Evolutionary conservation across 2,329 filamentous ascomycete genomes (phyloP), one percentile per base, ranked within the genome.

Genomic region (Hypoxylon sp.): DNA sequence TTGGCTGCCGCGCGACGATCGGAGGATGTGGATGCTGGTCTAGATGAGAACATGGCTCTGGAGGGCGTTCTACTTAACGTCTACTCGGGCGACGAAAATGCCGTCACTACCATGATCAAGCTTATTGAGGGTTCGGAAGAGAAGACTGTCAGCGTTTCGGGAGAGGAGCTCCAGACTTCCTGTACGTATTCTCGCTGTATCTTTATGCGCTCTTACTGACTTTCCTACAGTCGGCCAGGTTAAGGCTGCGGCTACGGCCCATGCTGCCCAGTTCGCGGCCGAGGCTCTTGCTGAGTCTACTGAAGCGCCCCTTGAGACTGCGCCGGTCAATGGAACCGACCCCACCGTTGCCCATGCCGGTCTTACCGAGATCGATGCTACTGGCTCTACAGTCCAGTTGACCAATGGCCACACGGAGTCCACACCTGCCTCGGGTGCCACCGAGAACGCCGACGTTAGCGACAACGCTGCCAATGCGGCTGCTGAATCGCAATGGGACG

Each of bases 61-160:
- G 90, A 95, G 73, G 89, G 89, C 42, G 85, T 90, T 23, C 78
- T 95, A 50, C 78, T 91, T 35, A 81, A 87, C 53, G 87, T 94
- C 21, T 94, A 95, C 72, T 83, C 84, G 34, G 90, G 90, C 35
- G 89, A 93, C 64, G 82, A 89, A 58, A 79, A 76, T 61, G 90
- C 89, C 40, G 89, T 94, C 16, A 75, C 82, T 44, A 83, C 88
- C 48, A 91, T 91, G 74, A 73, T 90, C 66, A 91, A 89, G 76
- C 78, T 95, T 50, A 88, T 91, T 46, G 79, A 90, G 51, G 89
- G 88, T 23, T 79, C 83, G 17, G 78, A 85, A 9, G 89, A 93
- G 59, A 77, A 77, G 51, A 84, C 89, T 2, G 73, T 76, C 58
- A 87, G 82, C 60, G 87, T 89, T 19, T 77, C 79, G 40, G 86